These are phyloP conservation scores for Coniochaeta sp. DNA, from an alignment of 2,329 filamentous ascomycete genomes.

Conservation along the genomic window DNA sequence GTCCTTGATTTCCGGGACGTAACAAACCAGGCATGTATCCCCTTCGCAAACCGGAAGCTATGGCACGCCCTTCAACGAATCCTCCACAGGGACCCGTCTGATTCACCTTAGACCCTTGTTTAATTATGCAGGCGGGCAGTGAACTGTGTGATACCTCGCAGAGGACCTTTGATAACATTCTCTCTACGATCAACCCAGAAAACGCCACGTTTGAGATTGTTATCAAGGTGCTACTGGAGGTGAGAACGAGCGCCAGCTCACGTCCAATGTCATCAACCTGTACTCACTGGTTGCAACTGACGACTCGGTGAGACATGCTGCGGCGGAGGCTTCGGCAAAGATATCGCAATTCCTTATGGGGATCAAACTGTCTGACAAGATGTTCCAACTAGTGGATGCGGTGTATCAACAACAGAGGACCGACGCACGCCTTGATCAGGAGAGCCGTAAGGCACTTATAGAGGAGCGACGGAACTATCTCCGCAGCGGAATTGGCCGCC, in stretches of 20 bases:
- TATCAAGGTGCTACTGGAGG: background rate
- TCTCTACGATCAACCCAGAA: background rate
- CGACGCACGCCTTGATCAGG: conserved; percentile 38
- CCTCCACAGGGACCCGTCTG: no score
- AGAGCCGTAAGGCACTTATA: conserved; percentile 65
- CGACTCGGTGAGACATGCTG: background rate
- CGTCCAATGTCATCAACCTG: background rate
- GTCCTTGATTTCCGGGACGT: no score
- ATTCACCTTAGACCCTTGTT: no score
- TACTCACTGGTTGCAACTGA: background rate
- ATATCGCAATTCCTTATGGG: background rate
- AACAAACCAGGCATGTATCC: no score
- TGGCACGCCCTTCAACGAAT: no score
- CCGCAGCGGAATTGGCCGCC: conserved; percentile 64
- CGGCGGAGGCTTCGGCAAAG: background rate
- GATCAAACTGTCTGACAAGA: background rate
- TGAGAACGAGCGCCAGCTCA: background rate
- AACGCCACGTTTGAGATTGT: background rate
- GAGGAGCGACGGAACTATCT: conserved; percentile 74
- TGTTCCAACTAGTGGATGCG: background rate
- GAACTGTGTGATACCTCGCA: background rate
- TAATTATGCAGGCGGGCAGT: no score
- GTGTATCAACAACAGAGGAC: background rate
- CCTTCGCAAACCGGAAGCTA: no score
- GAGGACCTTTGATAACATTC: background rate